phyloP scores from a whole-genome alignment of 768 basidiomycete genomes.

The Boletus rubropictus region DNA sequence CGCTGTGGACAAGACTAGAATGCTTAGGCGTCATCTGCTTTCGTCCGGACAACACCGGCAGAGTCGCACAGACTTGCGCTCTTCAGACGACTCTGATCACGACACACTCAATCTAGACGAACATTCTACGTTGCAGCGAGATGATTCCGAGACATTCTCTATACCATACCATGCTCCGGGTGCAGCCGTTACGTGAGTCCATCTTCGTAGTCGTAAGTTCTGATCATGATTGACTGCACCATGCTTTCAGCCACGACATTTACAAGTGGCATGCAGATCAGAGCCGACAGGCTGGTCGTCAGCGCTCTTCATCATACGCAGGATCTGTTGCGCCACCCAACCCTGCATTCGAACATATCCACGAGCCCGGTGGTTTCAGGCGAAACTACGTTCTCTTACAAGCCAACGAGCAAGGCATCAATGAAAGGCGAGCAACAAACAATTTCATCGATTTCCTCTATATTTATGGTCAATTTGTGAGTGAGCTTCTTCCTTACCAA shows the following conservation, averaged over 20 bases:
- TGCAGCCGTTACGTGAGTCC: conserved; percentile 85
- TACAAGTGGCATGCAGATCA: conserved; percentile 92
- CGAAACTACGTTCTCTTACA: conserved; percentile 78
- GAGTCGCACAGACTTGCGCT: conserved; percentile 21
- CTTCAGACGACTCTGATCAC: conserved; percentile 22
- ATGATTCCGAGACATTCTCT: conserved; percentile 71
- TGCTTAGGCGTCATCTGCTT: conserved; percentile 77
- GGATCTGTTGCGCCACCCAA: conserved; percentile 48
- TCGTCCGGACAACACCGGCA: conserved; percentile 54
- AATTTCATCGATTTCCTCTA: conserved; percentile 95
- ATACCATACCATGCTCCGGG: conserved; percentile 84
- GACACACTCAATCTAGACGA: conserved; percentile 15
- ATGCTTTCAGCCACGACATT: conserved; percentile 65
- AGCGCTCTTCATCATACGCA: conserved; percentile 67
- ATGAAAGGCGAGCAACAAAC: conserved; percentile 59
- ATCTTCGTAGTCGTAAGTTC: conserved; percentile 1
- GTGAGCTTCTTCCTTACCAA: conserved; percentile 27
- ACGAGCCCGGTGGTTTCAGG: conserved; percentile 92
- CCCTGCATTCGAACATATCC: conserved; percentile 87
- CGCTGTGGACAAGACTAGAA: conserved; percentile 78
- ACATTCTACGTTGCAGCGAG: conserved; percentile 25
- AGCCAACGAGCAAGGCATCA: conserved; percentile 59
- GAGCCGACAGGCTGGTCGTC: conserved; percentile 51
- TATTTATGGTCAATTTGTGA: conserved; percentile 93
- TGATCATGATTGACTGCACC: conserved; percentile 12